Evolutionary conservation across 805 yeast genomes (phyloP), one percentile per base, ranked within the genome.

Genomic region (Saccharomycodes ludwigii): DNA sequence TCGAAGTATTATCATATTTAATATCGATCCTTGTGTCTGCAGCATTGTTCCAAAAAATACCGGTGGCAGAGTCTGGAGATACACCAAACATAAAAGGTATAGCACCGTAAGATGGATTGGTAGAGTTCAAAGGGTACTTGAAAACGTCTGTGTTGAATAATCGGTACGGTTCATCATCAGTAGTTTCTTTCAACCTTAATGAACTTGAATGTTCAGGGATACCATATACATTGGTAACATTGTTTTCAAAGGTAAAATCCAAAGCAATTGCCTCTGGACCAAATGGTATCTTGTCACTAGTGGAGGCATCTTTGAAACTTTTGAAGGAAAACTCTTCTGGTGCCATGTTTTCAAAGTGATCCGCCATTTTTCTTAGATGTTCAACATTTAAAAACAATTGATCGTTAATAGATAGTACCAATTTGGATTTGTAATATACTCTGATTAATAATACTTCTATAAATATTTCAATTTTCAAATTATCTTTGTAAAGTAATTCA

Each of bases 131-230:
- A 43, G 82, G 93, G 51, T 91, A 91, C 55, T 91, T 96, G 56
- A 91, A 91, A 21, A 88, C 88, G 52, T 91, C 99, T 18, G 86
- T 96, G 44, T 91, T 88, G 63, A 59, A 91, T 26, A 91, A 60
- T 27, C 98, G 66, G 54, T 91, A 91, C 2, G 97, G 97, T 7
- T 17, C 12, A 2, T 47, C 39, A 2, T 39, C 42, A 2, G 53
- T 33, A 0, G 97, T 86, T 41, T 81, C 88, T 34, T 74, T 73
- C 41, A 91, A 60, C 13, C 76, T 64, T 30, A 91, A 56, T 1
- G 78, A 61, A 43, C 83, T 94, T 0, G 97, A 88, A 48, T 91
- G 98, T 54, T 91, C 98, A 0, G 98, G 97, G 27, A 91, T 79
- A n/a, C 99, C 99, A 52, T 71, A 91, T 1, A 83, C 80, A 45